Evolutionary conservation across 73 alveolate genomes (phyloP), one percentile per base, ranked within the genome.

Genomic region (Paramecium pentaurelia): DNA sequence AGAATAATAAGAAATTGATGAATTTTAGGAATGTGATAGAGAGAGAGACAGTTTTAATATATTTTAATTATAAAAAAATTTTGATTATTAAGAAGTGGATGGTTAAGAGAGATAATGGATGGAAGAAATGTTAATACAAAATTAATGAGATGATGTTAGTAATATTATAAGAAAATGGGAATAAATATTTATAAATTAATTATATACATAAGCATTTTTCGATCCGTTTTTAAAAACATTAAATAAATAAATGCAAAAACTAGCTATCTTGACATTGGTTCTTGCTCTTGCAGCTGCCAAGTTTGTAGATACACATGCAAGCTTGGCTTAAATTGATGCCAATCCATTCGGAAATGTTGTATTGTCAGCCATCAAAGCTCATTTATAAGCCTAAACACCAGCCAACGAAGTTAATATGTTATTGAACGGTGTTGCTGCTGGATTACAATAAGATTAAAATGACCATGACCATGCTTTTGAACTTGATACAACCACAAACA

Each of bases 171-270:
- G 70, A 54, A 54, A 54, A 18, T 54, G 32, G 12, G 70, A 34
- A 54, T 18, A 54, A 54, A 54, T 54, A 54, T 54, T 54, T n/a
- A 54, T 54, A 54, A 54, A 54, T 54, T 54, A 54, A 54, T 54
- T 54, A 54, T 22, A 54, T 54, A 40, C 58, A 32, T 98, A 64
- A 64, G 84, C 84, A 64, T 99, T 68, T 95, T 75, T 75, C 91
- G 75, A 80, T 80, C 91, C 91, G 91, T 80, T 80, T 80, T 80
- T 80, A 80, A 80, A 80, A 32, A 11, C 49, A 40, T 80, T 38
- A 75, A 71, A 40, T 80, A 80, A 80, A 45, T 80, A 45, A 27
- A 80, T 80, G 91, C 91, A 80, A 80, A 80, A 80, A 80, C 77
- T 80, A 22, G 73, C 75, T 25, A 42, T 80, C 91, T 45, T 80